phyloP scores from a whole-genome alignment of 2,329 filamentous ascomycete genomes.

The Trichoderma atroviride region DNA sequence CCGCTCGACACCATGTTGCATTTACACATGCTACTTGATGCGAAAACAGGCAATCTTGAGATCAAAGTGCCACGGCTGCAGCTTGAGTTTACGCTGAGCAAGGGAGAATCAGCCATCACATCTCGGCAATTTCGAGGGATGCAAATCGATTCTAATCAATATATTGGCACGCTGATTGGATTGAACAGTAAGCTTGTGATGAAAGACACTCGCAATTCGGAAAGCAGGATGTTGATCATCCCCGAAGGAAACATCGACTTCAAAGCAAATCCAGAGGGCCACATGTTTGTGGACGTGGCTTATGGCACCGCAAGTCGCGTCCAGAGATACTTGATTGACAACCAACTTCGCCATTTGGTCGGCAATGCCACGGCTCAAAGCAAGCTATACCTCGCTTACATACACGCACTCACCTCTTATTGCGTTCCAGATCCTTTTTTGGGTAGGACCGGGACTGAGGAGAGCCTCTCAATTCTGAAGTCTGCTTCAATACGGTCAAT shows the following conservation, averaged over 20 bases:
- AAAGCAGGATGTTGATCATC: neutral
- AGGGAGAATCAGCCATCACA: conserved; percentile 25
- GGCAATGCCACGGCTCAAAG: conserved; percentile 55
- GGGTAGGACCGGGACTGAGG: conserved; percentile 55
- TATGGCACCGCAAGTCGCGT: neutral
- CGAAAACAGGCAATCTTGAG: conserved; percentile 33
- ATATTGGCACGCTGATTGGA: conserved; percentile 52
- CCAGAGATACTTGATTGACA: conserved; percentile 44
- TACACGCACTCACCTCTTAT: conserved; percentile 59
- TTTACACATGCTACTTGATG: neutral
- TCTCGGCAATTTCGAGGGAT: conserved; percentile 55
- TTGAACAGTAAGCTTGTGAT: conserved; percentile 54
- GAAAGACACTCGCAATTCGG: neutral
- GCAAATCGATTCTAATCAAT: conserved; percentile 50
- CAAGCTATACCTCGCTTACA: conserved; percentile 53
- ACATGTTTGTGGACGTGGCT: neutral
- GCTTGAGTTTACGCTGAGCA: conserved; percentile 48
- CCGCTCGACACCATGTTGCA: neutral
- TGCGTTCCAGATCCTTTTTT: conserved; percentile 55
- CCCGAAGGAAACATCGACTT: neutral
- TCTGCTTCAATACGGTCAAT: conserved; percentile 54
- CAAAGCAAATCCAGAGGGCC: neutral
- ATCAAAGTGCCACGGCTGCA: conserved; percentile 51
- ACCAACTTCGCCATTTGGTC: conserved; percentile 50
- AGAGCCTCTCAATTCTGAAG: conserved; percentile 51